Evolutionary conservation across 2,329 filamentous ascomycete genomes (phyloP).

Genomic region (Botrytis pseudocinerea): DNA sequence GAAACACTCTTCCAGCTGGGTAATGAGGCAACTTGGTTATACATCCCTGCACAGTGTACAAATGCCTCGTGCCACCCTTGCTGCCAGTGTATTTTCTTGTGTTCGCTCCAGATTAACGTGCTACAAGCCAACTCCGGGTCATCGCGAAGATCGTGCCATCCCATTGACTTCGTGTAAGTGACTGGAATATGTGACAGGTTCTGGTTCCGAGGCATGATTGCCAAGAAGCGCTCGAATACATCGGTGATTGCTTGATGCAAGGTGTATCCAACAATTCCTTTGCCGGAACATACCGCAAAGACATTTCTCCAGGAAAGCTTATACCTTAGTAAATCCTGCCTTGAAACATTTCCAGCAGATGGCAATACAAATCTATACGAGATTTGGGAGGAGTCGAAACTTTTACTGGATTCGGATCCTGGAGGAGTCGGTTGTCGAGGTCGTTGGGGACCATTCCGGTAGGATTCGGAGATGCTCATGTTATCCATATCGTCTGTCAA

Average conservation of each 20-base stretch:
- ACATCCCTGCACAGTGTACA: slow-evolving; percentile 66
- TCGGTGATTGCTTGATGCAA: slow-evolving; percentile 64
- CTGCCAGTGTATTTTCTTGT: slow-evolving; percentile 59
- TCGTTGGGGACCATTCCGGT: neutral
- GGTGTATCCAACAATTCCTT: slow-evolving; percentile 64
- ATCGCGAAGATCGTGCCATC: slow-evolving; percentile 64
- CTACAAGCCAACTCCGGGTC: slow-evolving; percentile 60
- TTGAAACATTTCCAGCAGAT: slow-evolving; percentile 52
- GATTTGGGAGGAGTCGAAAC: slow-evolving; percentile 44
- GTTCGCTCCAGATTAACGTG: slow-evolving; percentile 66
- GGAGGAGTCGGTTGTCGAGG: slow-evolving; percentile 3
- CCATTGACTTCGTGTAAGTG: slow-evolving; percentile 58
- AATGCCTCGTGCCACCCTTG: slow-evolving; percentile 69
- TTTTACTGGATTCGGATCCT: slow-evolving; percentile 14
- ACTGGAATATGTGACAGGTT: slow-evolving; percentile 41
- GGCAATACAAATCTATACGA: slow-evolving; percentile 66
- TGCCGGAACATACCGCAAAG: slow-evolving; percentile 64
- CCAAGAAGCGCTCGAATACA: slow-evolving; percentile 58
- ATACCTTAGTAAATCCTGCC: slow-evolving; percentile 53
- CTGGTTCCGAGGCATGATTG: slow-evolving; percentile 57
- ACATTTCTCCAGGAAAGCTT: slow-evolving; percentile 69
- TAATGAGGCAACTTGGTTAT: slow-evolving; percentile 50
- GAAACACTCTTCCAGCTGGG: slow-evolving; percentile 60
- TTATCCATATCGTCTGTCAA: slow-evolving; percentile 52
- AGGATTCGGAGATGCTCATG: slow-evolving; percentile 4